A percentile compares a stretch with the other conserved stretches of the same genome.
These are phyloP conservation scores for Clonostachys rosea DNA, from an alignment of 2,329 filamentous ascomycete genomes.

Conservation along the genomic window DNA sequence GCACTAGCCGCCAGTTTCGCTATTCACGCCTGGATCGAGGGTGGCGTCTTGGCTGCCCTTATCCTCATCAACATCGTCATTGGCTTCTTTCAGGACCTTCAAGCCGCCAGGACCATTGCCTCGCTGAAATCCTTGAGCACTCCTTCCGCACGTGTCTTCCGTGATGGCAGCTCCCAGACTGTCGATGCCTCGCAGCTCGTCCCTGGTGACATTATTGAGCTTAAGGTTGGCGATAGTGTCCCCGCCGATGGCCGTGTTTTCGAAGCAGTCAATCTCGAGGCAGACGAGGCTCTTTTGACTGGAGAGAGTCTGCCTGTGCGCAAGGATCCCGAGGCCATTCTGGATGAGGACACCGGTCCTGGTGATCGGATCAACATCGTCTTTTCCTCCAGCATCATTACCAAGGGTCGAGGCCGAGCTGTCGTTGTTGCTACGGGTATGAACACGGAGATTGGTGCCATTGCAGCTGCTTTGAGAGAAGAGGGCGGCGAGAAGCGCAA, in stretches of 20 bases:
- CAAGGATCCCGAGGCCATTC: slow-evolving; percentile 36
- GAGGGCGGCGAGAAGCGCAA: slow-evolving; percentile 2
- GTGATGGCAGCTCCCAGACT: slow-evolving; percentile 20
- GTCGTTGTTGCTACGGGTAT: slow-evolving; percentile 54
- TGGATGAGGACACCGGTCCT: slow-evolving; percentile 19
- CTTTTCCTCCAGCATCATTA: slow-evolving; percentile 50
- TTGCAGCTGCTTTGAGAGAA: slow-evolving; percentile 35
- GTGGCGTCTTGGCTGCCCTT: slow-evolving; percentile 41
- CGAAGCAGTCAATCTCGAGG: slow-evolving; percentile 55
- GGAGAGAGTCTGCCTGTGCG: slow-evolving; percentile 52
- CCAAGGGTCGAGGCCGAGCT: slow-evolving; percentile 50
- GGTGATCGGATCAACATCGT: slow-evolving; percentile 54
- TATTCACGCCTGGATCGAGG: slow-evolving; percentile 47
- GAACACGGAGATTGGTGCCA: slow-evolving; percentile 53
- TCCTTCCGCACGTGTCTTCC: slow-evolving; percentile 27
- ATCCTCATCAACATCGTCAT: slow-evolving; percentile 45
- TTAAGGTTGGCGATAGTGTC: slow-evolving; percentile 46
- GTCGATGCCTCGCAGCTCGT: slow-evolving; percentile 31
- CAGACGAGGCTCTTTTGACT: slow-evolving; percentile 56
- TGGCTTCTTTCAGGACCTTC: slow-evolving; percentile 34
- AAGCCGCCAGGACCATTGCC: slow-evolving; percentile 31
- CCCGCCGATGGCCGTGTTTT: slow-evolving; percentile 47
- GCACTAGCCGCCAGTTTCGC: slow-evolving; percentile 51
- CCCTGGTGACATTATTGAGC: slow-evolving; percentile 45
- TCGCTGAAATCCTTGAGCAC: slow-evolving; percentile 25